Percentiles rank a stretch among this genome's conserved stretches.
These are phyloP conservation scores for Epicoccum sorghinum DNA, from an alignment of 2,329 filamentous ascomycete genomes.

Conservation along the genomic window DNA sequence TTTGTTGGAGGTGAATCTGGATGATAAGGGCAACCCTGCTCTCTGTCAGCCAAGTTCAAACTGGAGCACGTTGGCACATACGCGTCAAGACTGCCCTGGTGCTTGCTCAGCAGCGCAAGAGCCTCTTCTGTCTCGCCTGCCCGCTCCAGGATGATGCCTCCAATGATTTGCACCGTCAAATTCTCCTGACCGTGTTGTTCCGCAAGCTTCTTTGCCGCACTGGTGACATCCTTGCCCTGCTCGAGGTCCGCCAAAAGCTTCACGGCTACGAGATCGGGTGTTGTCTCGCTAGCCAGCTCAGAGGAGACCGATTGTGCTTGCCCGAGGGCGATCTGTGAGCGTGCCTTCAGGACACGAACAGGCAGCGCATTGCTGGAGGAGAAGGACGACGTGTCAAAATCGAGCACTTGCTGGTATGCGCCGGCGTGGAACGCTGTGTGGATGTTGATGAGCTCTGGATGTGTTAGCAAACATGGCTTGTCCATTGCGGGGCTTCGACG, in stretches of 20 bases:
- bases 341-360: conserved; percentile 77
- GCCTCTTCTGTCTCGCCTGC: conserved; percentile 86
- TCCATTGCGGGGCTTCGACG: conserved; percentile 17
- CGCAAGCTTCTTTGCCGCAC: conserved; percentile 73
- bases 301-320: conserved; percentile 75
- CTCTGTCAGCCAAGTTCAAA: conserved; percentile 2
- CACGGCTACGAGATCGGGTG: conserved; percentile 76
- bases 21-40: conserved; percentile 80
- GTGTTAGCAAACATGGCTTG: conserved; percentile 19
- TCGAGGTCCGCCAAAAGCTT: conserved; percentile 73
- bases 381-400: conserved; percentile 82
- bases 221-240: conserved; percentile 48
- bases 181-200: conserved; percentile 71
- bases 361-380: conserved; percentile 78
- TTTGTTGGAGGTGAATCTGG: conserved; percentile 91
- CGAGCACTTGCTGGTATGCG: conserved; percentile 84
- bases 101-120: conserved; percentile 76
- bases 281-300: conserved; percentile 67
- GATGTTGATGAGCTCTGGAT: conserved; percentile 68
- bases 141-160: conserved; percentile 80
- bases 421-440: conserved; percentile 73
- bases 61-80: conserved; percentile 47
- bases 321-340: conserved; percentile 82
- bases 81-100: conserved; percentile 82
- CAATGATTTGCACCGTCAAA: conserved; percentile 77